These are phyloP conservation scores for Parsonsia alboflavescens DNA, from an alignment of 257 asterid genomes.

Conservation along the genomic window DNA sequence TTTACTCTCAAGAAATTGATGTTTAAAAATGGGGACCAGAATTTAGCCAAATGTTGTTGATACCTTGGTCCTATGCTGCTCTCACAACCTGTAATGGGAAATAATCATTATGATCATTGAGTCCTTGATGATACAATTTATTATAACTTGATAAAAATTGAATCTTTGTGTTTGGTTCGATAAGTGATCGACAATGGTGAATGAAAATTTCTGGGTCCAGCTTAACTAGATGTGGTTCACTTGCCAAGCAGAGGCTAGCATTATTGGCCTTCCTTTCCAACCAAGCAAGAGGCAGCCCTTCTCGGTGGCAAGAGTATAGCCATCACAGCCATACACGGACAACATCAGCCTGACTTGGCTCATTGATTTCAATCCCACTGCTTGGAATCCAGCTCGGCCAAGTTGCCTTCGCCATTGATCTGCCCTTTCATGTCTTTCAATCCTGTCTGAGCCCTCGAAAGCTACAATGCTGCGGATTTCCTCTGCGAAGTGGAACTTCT, in stretches of 20 bases:
- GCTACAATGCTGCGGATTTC: slow-evolving; percentile 52
- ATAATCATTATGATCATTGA: background rate
- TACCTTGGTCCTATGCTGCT: background rate
- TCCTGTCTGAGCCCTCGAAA: slow-evolving; percentile 44
- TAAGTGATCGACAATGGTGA: background rate
- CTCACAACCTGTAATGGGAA: background rate
- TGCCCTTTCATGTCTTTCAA: slow-evolving; percentile 55
- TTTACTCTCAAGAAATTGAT: no score
- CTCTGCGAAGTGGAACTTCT: slow-evolving; percentile 34
- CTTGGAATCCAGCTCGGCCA: slow-evolving; percentile 47
- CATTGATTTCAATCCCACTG: slow-evolving; percentile 36
- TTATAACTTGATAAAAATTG: background rate
- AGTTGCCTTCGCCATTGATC: slow-evolving; percentile 62
- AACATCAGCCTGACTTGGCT: slow-evolving; percentile 29
- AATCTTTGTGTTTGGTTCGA: background rate
- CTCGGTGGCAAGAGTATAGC: slow-evolving; percentile 39
- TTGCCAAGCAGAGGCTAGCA: slow-evolving; percentile 60
- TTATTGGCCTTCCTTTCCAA: slow-evolving; percentile 67
- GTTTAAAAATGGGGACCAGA: background rate
- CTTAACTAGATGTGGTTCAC: slow-evolving; percentile 5
- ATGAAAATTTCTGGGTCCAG: background rate
- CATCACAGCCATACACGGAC: slow-evolving; percentile 40
- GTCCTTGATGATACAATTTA: background rate
- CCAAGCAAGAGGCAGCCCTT: slow-evolving; percentile 63
- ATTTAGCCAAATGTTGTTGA: background rate